Evolutionary conservation across 768 basidiomycete genomes (phyloP).

Genomic region (Lentinula edodes): DNA sequence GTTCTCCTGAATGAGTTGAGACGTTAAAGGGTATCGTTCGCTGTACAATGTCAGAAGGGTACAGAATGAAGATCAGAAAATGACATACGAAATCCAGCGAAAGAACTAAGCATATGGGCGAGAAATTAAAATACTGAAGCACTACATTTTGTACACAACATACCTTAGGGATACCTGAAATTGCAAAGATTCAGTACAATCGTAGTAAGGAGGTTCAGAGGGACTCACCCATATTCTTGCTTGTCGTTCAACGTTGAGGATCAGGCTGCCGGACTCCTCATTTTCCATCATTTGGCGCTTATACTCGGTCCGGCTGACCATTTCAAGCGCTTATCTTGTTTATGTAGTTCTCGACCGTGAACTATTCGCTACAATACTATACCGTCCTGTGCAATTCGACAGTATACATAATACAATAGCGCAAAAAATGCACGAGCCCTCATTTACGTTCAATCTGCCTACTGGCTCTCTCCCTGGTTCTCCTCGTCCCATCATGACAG

Average conservation of each 20-base stretch:
- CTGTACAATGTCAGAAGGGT: slow-evolving; percentile 33
- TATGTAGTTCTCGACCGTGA: no score
- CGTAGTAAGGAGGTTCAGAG: background rate
- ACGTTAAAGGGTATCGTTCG: slow-evolving; percentile 97
- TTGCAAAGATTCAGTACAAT: background rate
- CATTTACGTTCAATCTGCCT: no score
- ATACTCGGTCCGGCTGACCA: no score
- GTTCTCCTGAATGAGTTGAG: slow-evolving; percentile 96
- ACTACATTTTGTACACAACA: slow-evolving; percentile 14
- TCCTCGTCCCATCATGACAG: no score
- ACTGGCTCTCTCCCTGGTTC: no score
- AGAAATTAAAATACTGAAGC: slow-evolving; percentile 9
- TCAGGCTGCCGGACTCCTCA: background rate
- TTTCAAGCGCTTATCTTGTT: no score
- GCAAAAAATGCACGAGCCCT: no score
- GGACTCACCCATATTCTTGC: background rate
- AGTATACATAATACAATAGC: no score
- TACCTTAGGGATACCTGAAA: slow-evolving; percentile 63
- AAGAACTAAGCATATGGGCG: slow-evolving; percentile 62
- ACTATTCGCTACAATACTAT: no score
- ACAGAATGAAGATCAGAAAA: background rate
- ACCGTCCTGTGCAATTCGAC: no score
- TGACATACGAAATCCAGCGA: slow-evolving; percentile 85
- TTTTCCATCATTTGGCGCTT: background rate
- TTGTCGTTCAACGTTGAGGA: background rate